These are phyloP conservation scores for Teunomyces panamensis DNA, from an alignment of 805 yeast genomes.

Conservation along the genomic window DNA sequence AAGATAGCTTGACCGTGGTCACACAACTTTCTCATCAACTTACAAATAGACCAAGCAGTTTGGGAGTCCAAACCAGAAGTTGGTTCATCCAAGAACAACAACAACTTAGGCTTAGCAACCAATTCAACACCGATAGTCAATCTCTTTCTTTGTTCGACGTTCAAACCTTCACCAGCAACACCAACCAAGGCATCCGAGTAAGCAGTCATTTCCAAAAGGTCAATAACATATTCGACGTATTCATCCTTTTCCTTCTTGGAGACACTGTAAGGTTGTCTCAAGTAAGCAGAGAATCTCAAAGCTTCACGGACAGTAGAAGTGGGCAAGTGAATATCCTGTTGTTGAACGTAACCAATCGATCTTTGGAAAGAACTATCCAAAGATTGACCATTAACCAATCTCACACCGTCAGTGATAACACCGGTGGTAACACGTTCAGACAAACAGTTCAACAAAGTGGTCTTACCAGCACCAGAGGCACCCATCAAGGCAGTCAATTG, in stretches of 20 bases:
- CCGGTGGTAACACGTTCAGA: conserved; percentile 18
- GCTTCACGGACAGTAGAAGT: conserved; percentile 28
- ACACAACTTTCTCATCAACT: conserved; percentile 63
- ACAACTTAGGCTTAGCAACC: conserved; percentile 37
- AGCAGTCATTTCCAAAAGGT: conserved; percentile 19
- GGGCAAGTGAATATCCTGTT: conserved; percentile 28
- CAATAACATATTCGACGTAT: conserved; percentile 21
- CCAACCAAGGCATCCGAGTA: conserved; percentile 32
- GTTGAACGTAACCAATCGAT: conserved; percentile 30
- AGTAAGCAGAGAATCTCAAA: conserved; percentile 19
- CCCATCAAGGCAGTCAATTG: conserved; percentile 73
- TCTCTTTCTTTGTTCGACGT: conserved; percentile 39
- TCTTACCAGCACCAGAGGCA: conserved; percentile 46
- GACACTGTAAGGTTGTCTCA: conserved; percentile 19
- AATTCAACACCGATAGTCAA: conserved; percentile 40
- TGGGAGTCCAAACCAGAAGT: conserved; percentile 43
- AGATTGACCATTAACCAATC: conserved; percentile 31
- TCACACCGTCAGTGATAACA: conserved; percentile 24
- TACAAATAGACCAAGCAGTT: conserved; percentile 63
- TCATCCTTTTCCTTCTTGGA: conserved; percentile 18
- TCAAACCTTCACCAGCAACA: conserved; percentile 33
- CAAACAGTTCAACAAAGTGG: conserved; percentile 41
- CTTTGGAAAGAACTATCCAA: conserved; percentile 25
- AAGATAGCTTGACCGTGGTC: conserved; percentile 71
- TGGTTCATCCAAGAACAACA: conserved; percentile 39